Evolutionary conservation across 768 basidiomycete species (phyloP).

Genomic region (Suillus weaverae): DNA sequence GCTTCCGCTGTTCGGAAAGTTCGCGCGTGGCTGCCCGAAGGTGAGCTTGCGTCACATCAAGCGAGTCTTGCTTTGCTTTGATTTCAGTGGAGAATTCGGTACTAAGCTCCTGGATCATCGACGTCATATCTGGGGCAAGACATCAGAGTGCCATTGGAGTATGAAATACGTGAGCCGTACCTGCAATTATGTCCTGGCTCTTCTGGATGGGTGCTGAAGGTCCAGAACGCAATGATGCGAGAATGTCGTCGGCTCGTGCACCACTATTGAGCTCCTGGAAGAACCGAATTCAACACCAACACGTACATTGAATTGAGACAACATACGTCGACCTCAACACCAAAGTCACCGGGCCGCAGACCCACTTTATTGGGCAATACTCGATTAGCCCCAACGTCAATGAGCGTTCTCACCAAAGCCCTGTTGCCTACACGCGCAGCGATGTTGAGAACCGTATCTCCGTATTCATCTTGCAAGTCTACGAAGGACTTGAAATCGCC

Average conservation of each 20-base stretch:
- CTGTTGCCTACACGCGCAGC: constrained; percentile 92
- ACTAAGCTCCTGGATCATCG: constrained; percentile 78
- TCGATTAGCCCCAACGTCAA: constrained; percentile 93
- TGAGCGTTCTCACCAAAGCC: constrained; percentile 77
- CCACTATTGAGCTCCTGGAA: constrained; percentile 68
- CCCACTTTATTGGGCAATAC: constrained; percentile 90
- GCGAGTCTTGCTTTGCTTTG: constrained; percentile 78
- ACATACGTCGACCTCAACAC: constrained; percentile 85
- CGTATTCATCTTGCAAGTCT: constrained; percentile 91
- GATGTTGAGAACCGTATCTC: constrained; percentile 94
- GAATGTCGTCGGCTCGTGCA: constrained; percentile 75
- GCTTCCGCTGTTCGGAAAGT: constrained; percentile 86
- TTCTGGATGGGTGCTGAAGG: constrained; percentile 81
- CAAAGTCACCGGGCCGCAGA: constrained; percentile 90
- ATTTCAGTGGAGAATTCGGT: constrained; percentile 83
- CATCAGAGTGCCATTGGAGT: constrained; percentile 10
- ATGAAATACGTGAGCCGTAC: constrained; percentile 36
- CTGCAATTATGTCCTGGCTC: constrained; percentile 82
- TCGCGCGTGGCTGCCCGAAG: constrained; percentile 88
- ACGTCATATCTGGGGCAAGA: constrained; percentile 65
- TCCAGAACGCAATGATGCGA: constrained; percentile 69
- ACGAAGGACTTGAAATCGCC: constrained; percentile 80
- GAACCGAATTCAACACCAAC: constrained; percentile 2
- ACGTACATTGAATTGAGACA: not conserved
- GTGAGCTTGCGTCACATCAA: constrained; percentile 86